Base-by-base conservation (phyloP, 768 basidiomycete species). In the Kwoniella sp. region DNA sequence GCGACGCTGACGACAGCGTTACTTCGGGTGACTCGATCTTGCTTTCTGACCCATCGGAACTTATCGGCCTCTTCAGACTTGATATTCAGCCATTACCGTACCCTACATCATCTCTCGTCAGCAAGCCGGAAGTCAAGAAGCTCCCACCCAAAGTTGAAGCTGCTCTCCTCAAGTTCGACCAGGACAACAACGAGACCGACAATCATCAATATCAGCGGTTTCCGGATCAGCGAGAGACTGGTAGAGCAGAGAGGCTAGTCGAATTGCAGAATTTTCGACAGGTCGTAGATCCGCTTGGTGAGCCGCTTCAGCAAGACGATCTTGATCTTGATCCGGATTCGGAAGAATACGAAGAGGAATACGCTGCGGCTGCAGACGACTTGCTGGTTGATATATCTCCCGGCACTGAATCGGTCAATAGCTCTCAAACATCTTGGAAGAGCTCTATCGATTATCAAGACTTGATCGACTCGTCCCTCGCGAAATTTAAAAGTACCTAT, bases 11-110 rank as follows among this genome's bases (percentile, higher is more conserved):
- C 17, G 19, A 19, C 8, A 7, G 5, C 2, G 2, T 46, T 15
- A 44, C 40, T 19, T 52, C 2, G 2, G 37, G 53, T 47, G 36
- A 26, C n/a, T 33, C 63, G 21, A 58, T 64, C 17, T 12, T 64
- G 0, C 13, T 57, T 2, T 44, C 63, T 10, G 30, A 56, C 13
- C 50, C 56, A 17, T 19, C n/a, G 25, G 55, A 64, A 8, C 9
- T 64, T 15, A 29, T 22, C 0, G 36, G n/a, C 1, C 49, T 64
- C 4, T 64, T 64, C 36, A 29, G 27, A 17, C 51, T 33, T 22
- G 27, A 49, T 26, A 51, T 49, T 22, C 17, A 50, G 24, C 30
- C 63, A 8, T 54, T 26, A 26, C 49, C 63, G 12, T 64, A 40
- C 37, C 63, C 56, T 29, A 46, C 29, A 22, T 26, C 52, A 22